phyloP scores from a whole-genome alignment of 768 basidiomycete genomes.

The Botryobasidium botryosum region DNA sequence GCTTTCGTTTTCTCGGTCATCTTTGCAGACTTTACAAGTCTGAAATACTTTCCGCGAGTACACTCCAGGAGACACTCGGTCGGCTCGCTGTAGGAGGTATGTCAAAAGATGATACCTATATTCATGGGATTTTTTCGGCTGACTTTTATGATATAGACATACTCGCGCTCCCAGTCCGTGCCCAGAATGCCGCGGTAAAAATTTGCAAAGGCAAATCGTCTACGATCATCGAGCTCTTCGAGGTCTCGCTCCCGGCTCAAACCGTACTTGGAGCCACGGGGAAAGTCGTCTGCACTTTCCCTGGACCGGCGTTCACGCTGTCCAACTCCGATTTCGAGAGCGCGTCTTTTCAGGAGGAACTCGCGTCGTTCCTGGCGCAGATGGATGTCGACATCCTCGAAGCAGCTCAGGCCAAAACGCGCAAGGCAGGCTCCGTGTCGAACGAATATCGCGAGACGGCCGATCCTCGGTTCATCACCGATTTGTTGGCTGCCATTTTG shows the following conservation, averaged over 20 bases:
- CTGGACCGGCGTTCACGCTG: constrained; percentile 15
- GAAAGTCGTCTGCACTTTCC: constrained; percentile 20
- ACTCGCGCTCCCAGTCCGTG: constrained; percentile 24
- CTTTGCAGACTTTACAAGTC: neutral
- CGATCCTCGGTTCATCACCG: constrained; percentile 33
- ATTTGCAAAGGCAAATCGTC: constrained; percentile 1
- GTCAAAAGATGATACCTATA: neutral
- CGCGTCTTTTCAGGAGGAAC: constrained; percentile 20
- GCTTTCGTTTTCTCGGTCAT: neutral
- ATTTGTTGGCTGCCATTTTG: constrained; percentile 33
- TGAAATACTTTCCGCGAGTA: neutral
- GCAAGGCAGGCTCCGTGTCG: constrained; percentile 18
- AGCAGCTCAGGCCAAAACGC: constrained; percentile 19
- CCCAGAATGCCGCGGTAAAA: constrained; percentile 35
- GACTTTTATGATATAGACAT: constrained; percentile 18
- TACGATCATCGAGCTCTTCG: constrained; percentile 29
- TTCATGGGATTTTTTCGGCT: neutral
- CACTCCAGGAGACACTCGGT: neutral
- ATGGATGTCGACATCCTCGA: constrained; percentile 24
- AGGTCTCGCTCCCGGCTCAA: constrained; percentile 24
- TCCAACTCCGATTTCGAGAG: constrained; percentile 18
- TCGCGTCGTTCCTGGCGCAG: constrained; percentile 24
- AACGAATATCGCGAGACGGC: constrained; percentile 26
- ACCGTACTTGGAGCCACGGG: constrained; percentile 25
- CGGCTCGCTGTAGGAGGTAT: neutral